Conservation (phyloP, 2,329 filamentous ascomycete genomes). For the Cryphonectria naterciae region DNA sequence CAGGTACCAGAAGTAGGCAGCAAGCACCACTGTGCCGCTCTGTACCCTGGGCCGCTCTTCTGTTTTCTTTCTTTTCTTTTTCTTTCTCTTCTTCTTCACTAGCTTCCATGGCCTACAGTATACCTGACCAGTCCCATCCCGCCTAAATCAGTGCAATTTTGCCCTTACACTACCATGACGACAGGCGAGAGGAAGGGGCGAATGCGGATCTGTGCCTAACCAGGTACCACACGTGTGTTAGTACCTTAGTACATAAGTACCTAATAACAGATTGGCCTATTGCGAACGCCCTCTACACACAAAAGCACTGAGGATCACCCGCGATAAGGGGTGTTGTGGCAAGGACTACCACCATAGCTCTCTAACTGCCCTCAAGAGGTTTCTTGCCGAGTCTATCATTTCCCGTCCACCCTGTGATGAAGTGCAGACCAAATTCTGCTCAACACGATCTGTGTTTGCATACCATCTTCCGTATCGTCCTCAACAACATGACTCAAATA, state of each 20-base stretch:
- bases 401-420: background rate
- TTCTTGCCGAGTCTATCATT: too few relatives aligned
- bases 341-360: background rate
- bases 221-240: background rate
- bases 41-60: background rate
- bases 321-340: background rate
- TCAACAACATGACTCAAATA: background rate
- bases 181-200: conserved; percentile 3
- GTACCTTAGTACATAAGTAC: background rate
- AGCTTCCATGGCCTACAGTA: background rate
- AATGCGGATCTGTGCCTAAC: background rate
- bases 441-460: too few relatives aligned
- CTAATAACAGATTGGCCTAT: background rate
- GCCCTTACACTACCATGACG: background rate
- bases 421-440: background rate
- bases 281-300: background rate
- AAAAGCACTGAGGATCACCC: background rate
- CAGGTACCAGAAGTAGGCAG: background rate
- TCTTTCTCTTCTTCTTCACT: background rate
- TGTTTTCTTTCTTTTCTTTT: background rate
- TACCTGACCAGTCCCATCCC: background rate
- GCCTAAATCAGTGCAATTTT: background rate
- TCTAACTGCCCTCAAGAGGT: too few relatives aligned
- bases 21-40: background rate
- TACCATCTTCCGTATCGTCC: background rate